These are phyloP conservation scores for Carex pumila DNA, from an alignment of 176 grass and related monocot genomes.

Conservation along the genomic window DNA sequence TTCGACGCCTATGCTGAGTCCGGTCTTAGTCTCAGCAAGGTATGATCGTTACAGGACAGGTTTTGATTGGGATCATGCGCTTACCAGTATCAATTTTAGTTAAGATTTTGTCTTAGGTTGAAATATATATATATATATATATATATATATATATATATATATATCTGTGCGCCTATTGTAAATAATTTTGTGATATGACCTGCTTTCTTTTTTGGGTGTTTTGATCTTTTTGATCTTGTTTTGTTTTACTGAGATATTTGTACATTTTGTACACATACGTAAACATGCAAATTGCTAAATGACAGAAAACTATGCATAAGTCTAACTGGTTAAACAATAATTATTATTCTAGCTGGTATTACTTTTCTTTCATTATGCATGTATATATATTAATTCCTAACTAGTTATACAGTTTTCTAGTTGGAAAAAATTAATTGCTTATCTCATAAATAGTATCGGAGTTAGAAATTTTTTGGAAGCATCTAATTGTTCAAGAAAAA, in stretches of 20 bases:
- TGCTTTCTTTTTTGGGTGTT: neutral
- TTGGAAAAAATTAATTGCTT: neutral
- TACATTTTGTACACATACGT: neutral
- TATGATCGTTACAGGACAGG: neutral
- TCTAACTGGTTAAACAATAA: neutral
- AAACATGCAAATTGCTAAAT: neutral
- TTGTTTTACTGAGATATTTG: neutral
- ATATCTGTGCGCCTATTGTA: neutral
- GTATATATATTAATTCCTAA: neutral
- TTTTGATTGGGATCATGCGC: neutral
- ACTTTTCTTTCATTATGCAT: neutral
- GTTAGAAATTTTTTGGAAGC: too few species aligned
- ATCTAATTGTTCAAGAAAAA: too few species aligned
- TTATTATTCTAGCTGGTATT: neutral
- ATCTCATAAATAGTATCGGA: neutral
- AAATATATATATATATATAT: neutral
- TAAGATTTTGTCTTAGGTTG: neutral
- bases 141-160: neutral
- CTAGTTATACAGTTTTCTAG: neutral
- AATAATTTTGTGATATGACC: neutral
- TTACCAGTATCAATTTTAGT: neutral
- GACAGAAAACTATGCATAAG: neutral
- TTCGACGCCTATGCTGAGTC: neutral
- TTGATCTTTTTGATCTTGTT: neutral
- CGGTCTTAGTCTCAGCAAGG: neutral